phyloP scores from a whole-genome alignment of 345 rosid species.

The Arabidopsis thaliana region TAIR10.1 NC_003074.8:17870001-17870500 shows the following conservation, averaged over 20 bases:
- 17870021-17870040: constrained; percentile 1
- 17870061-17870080: constrained; percentile 54
- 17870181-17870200: constrained; percentile 58
- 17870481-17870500: constrained; percentile 63
- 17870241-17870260: constrained; percentile 68
- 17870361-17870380: constrained; percentile 71
- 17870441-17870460: constrained; percentile 66
- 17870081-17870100: constrained; percentile 63
- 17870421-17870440: constrained; percentile 64
- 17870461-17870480: constrained; percentile 67
- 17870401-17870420: constrained; percentile 65
- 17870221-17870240: constrained; percentile 69
- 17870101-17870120: constrained; percentile 80
- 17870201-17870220: constrained; percentile 65
- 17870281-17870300: constrained; percentile 66
- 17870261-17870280: constrained; percentile 70
- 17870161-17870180: constrained; percentile 66
- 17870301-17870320: constrained; percentile 71
- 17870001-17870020: not conserved
- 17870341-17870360: constrained; percentile 77
- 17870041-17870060: not conserved
- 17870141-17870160: constrained; percentile 86
- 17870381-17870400: constrained; percentile 75
- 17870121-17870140: constrained; percentile 62
- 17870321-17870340: constrained; percentile 64